phyloP scores from a whole-genome alignment of 116 monocot genomes.

The Zostera marina region DNA sequence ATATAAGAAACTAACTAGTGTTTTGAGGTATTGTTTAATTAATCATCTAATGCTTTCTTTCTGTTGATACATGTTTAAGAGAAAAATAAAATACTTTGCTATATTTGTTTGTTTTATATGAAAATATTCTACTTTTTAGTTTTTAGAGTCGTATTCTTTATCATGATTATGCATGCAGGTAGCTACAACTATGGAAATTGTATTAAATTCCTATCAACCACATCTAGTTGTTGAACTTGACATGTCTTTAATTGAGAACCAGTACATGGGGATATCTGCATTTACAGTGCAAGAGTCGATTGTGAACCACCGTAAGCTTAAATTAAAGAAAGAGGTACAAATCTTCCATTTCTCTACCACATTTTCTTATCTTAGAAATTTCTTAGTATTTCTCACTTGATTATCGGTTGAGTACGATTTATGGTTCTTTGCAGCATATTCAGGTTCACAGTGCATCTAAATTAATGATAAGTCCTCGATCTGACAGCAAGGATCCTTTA shows the following conservation, averaged over 20 bases:
- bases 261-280: conserved; percentile 60
- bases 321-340: conserved; percentile 65
- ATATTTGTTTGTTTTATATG: no score
- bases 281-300: conserved; percentile 59
- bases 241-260: conserved; percentile 32
- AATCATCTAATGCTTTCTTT: no score
- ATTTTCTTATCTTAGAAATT: no score
- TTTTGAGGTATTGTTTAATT: no score
- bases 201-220: conserved; percentile 48
- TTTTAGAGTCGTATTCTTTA: no score
- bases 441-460: conserved; percentile 17
- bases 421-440: conserved; percentile 29
- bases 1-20: no score
- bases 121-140: no score
- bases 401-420: background rate
- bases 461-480: conserved; percentile 42
- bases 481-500: conserved; percentile 30
- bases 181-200: conserved; percentile 46
- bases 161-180: conserved; percentile 25
- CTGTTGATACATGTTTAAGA: no score
- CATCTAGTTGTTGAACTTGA: conserved; percentile 57
- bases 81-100: no score
- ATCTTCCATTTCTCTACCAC: no score
- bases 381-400: background rate
- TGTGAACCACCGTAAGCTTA: conserved; percentile 53